Evolutionary conservation across 306 rosid species (phyloP), one percentile per base, ranked within the genome.

Genomic region (Pyrus pyrifolia): DNA sequence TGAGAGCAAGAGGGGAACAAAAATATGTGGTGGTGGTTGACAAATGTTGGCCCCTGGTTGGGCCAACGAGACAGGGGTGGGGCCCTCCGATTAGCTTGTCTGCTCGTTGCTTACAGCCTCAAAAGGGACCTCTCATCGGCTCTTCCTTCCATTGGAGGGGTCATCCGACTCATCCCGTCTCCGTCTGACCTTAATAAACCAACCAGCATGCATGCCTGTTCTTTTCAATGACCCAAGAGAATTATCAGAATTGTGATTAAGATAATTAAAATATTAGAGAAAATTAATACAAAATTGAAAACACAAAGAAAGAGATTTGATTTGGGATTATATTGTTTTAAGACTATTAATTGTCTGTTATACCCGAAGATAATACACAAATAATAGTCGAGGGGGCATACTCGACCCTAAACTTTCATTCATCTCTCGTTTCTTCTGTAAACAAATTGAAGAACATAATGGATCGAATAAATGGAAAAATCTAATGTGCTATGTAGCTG

Each of bases 121-220:
- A 93, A 92, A 73, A 67, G 81, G 52, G 90, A 90, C 89, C 80
- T 42, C 55, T 76, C 89, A 90, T 88, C 89, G 79, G 78, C 90
- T 51, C 55, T 51, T 51, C 55, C 55, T 82, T 13, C 83, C 38
- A 18, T 44, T 15, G 52, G 70, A 81, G 84, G 87, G 88, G 77
- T 84, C 76, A 58, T 84, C 81, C 60, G 29, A 58, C 62, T n/a
- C 62, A 58, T 58, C 68, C 40, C 60, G 68, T 89, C 82, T 86
- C 76, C 2, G n/a, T 13, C 40, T 25, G 23, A 31, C 14, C 19
- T 18, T 31, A 5, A 18, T 31, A 31, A 30, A 4, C 31, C 42
- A 30, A 4, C 31, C 42, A 31, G 27, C 51, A 35, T 35, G 51
- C 18, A 66, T 38, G 21, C 27, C 11, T 35, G 46, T 45, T 35